A percentile compares a stretch with the other conserved stretches of the same genome.
Evolutionary conservation across 345 rosid species (phyloP).

Genomic region (Cardamine resedifolia): DNA sequence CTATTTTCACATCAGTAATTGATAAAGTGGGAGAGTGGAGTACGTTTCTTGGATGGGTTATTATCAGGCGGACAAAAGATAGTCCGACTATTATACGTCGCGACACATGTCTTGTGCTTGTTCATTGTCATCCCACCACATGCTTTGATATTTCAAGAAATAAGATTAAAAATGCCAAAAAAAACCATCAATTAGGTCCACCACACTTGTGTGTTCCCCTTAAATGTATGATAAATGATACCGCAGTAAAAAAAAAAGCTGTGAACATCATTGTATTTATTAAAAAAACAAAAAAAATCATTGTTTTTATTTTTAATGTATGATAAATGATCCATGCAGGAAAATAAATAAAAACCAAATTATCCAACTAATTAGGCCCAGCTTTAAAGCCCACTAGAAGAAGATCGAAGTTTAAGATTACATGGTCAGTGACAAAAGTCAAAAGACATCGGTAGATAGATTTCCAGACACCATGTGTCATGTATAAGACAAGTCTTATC

Average conservation of each 20-base stretch:
- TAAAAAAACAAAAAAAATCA: no score
- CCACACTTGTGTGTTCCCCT: not conserved
- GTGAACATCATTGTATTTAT: no score
- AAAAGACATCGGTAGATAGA: not conserved
- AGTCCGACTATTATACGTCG: not conserved
- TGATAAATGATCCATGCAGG: no score
- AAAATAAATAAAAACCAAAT: not conserved
- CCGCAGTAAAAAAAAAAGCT: no score
- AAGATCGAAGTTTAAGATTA: not conserved
- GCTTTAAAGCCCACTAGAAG: not conserved
- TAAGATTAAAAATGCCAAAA: not conserved
- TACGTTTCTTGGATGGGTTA: constrained; percentile 6
- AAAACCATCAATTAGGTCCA: not conserved
- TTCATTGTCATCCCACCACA: no score
- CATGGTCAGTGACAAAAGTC: not conserved
- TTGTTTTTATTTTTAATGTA: no score
- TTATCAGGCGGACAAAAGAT: not conserved
- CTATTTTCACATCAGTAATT: not conserved
- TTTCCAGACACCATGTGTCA: not conserved
- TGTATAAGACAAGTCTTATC: constrained; percentile 1
- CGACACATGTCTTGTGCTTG: constrained; percentile 3
- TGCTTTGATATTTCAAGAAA: not conserved
- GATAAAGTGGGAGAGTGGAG: not conserved
- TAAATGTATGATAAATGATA: not conserved
- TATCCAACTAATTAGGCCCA: not conserved